phyloP scores from a whole-genome alignment of 169 alveolate genomes.

The Plasmodium coatneyi region DNA sequence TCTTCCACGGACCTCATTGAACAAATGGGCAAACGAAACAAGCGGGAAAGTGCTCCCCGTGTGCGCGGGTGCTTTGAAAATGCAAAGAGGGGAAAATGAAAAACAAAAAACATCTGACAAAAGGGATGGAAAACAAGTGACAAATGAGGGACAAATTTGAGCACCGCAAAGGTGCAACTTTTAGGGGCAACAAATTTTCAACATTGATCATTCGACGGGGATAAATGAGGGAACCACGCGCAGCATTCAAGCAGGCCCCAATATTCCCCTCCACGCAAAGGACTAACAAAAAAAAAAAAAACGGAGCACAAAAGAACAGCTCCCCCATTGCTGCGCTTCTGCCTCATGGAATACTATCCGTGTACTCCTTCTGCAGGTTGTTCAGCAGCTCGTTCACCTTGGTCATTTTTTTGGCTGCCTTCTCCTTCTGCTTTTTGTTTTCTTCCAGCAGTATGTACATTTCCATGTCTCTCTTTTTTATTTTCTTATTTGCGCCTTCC shows the following conservation, averaged over 20 bases:
- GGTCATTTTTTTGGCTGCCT: conserved; percentile 75
- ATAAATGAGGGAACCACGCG: not conserved
- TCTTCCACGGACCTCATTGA: not conserved
- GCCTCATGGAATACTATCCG: conserved; percentile 45
- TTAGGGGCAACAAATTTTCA: not conserved
- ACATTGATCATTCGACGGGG: not conserved
- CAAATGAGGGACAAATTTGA: not conserved
- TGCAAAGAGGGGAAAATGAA: not conserved
- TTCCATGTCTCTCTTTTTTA: conserved; percentile 72
- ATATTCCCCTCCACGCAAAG: not conserved
- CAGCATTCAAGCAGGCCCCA: not conserved
- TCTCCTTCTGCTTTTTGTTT: conserved; percentile 74
- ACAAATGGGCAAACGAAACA: not conserved
- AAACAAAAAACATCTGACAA: not conserved
- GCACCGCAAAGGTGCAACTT: not conserved
- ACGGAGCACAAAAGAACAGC: not conserved
- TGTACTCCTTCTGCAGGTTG: conserved; percentile 65
- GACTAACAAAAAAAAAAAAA: not conserved
- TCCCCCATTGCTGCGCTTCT: not conserved
- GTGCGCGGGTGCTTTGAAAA: not conserved
- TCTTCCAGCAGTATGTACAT: conserved; percentile 70
- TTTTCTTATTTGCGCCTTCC: conserved; percentile 67
- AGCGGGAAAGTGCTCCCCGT: not conserved
- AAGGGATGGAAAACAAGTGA: not conserved
- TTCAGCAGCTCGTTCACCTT: conserved; percentile 58